A percentile compares a stretch with the other conserved stretches of the same genome.
These are phyloP conservation scores for Starmerella khaoyaiensis DNA, from an alignment of 805 yeast genomes.

Conservation along the genomic window DNA sequence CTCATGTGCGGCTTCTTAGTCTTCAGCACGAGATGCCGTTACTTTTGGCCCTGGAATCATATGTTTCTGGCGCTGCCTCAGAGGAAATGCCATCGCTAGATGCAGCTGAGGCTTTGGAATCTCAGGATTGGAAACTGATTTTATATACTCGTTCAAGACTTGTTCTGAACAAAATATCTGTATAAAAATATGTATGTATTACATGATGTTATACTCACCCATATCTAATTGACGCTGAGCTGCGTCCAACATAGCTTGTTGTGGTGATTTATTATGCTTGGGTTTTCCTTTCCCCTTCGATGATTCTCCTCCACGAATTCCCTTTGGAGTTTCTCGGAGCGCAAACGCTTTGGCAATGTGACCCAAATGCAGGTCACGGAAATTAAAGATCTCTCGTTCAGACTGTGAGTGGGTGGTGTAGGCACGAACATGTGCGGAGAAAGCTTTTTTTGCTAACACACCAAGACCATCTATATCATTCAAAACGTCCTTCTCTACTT, in stretches of 20 bases:
- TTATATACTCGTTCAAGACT: slow-evolving; percentile 12
- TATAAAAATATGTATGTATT: slow-evolving; percentile 2
- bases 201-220: slow-evolving; percentile 21
- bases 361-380: slow-evolving; percentile 76
- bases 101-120: slow-evolving; percentile 10
- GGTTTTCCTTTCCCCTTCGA: not conserved
- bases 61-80: not conserved
- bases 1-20: not conserved
- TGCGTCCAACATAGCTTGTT: slow-evolving; percentile 19
- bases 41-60: slow-evolving; percentile 1
- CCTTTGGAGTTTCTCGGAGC: slow-evolving; percentile 83
- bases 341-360: slow-evolving; percentile 94
- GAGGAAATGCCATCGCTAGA: slow-evolving; percentile 1
- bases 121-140: slow-evolving; percentile 9
- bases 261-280: slow-evolving; percentile 15
- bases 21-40: slow-evolving; percentile 1
- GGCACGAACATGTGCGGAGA: slow-evolving; percentile 81
- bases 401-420: slow-evolving; percentile 83
- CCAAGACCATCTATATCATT: slow-evolving; percentile 44
- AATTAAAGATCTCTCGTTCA: slow-evolving; percentile 71
- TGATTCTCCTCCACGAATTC: slow-evolving; percentile 19
- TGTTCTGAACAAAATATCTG: slow-evolving; percentile 9
- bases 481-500: slow-evolving; percentile 76
- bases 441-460: slow-evolving; percentile 64
- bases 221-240: slow-evolving; percentile 18